phyloP scores from a whole-genome alignment of 1,284 basidiomycete species.

The Cryptococcus maquisensis region DNA sequence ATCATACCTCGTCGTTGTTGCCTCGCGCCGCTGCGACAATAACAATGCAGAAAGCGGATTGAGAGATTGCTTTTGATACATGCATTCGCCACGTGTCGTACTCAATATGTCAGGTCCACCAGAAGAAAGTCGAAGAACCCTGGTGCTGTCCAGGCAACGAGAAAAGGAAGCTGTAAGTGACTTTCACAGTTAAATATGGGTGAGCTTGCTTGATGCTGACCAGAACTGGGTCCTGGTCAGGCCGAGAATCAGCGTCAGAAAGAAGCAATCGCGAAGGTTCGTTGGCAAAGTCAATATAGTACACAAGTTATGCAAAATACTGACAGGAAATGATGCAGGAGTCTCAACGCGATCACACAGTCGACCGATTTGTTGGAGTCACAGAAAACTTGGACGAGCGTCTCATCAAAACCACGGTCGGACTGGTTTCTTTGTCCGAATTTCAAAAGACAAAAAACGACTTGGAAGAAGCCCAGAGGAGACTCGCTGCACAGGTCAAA shows the following conservation, averaged over 20 bases:
- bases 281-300: not conserved
- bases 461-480: slow-evolving; percentile 85
- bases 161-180: slow-evolving; percentile 35
- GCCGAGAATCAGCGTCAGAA: slow-evolving; percentile 36
- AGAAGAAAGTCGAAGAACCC: slow-evolving; percentile 22
- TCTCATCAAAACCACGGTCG: slow-evolving; percentile 88
- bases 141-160: slow-evolving; percentile 29
- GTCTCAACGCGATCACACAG: slow-evolving; percentile 62
- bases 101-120: slow-evolving; percentile 21
- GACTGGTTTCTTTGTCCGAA: slow-evolving; percentile 86
- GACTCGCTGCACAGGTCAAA: slow-evolving; percentile 66
- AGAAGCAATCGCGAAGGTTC: slow-evolving; percentile 31
- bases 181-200: no score
- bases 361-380: slow-evolving; percentile 86
- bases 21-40: no score
- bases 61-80: no score
- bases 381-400: slow-evolving; percentile 93
- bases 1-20: no score
- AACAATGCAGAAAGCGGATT: no score
- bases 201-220: no score
- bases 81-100: no score
- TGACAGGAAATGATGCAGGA: slow-evolving; percentile 20
- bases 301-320: not conserved
- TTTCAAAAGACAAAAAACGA: slow-evolving; percentile 85
- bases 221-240: slow-evolving; percentile 13